Conservation (phyloP, 345 rosid genomes). For the Populus simonii region DNA sequence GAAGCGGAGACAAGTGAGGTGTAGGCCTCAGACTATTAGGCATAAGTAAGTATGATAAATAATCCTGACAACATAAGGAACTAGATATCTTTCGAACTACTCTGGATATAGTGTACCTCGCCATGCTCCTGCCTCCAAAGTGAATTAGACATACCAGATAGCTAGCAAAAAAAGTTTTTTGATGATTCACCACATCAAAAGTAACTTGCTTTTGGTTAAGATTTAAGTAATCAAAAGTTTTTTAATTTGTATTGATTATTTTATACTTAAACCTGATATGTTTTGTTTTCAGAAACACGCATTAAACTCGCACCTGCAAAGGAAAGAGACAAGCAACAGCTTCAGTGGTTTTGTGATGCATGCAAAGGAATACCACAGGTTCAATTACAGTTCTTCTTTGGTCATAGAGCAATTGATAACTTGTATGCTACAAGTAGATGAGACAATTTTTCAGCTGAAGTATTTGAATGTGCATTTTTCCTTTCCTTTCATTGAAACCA, state of each 20-base stretch:
- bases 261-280: conserved; percentile 5
- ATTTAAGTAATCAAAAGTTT: not conserved
- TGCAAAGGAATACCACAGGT: conserved; percentile 98
- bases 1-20: conserved; percentile 74
- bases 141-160: conserved; percentile 7
- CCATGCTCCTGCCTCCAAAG: conserved; percentile 36
- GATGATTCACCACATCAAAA: not conserved
- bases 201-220: not conserved
- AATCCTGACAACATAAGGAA: not conserved
- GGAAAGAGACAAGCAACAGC: conserved; percentile 74
- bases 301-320: conserved; percentile 67
- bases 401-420: not conserved
- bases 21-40: conserved; percentile 62
- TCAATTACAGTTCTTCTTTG: conserved; percentile 7
- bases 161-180: not conserved
- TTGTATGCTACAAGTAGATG: not conserved
- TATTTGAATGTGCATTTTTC: not conserved
- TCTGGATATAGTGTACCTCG: conserved; percentile 7
- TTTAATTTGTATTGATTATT: not conserved
- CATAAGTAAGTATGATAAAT: conserved; percentile 53
- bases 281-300: conserved; percentile 59
- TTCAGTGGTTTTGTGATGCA: conserved; percentile 82
- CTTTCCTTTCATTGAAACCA: not conserved
- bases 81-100: not conserved
- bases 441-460: not conserved